A percentile compares a stretch with the other conserved stretches of the same genome.
phyloP scores from a whole-genome alignment of 208 protist genomes.

The Trypanosoma cruzi region DNA sequence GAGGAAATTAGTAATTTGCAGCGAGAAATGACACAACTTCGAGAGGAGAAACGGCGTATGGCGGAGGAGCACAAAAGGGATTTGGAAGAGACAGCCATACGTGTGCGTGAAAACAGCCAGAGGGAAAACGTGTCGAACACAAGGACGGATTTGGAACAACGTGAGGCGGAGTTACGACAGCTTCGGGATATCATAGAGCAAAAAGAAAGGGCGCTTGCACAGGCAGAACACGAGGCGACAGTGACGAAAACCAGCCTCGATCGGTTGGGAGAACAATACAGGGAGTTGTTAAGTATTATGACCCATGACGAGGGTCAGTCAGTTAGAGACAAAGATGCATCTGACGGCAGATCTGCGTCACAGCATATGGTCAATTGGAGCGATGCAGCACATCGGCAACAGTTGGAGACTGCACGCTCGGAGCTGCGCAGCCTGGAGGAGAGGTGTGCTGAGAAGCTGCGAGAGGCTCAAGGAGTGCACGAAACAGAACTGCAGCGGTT shows the following conservation, averaged over 20 bases:
- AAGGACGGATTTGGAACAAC: conserved; percentile 29
- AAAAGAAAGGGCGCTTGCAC: conserved; percentile 37
- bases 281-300: conserved; percentile 36
- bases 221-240: conserved; percentile 27
- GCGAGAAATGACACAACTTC: conserved; percentile 29
- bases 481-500: conserved; percentile 46
- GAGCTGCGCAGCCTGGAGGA: conserved; percentile 30
- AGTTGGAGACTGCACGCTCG: conserved; percentile 27
- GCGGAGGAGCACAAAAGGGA: conserved; percentile 48
- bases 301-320: not conserved
- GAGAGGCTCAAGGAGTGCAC: conserved; percentile 31
- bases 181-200: conserved; percentile 29
- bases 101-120: conserved; percentile 29
- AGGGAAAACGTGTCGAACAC: conserved; percentile 25
- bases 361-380: conserved; percentile 21
- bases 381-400: conserved; percentile 31
- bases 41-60: conserved; percentile 46
- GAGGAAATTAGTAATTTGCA: conserved; percentile 54
- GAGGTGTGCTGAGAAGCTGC: conserved; percentile 16
- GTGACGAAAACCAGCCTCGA: conserved; percentile 30
- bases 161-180: conserved; percentile 33
- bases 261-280: conserved; percentile 36
- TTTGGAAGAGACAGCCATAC: conserved; percentile 25
- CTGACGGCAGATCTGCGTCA: not conserved
- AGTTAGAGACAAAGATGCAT: not conserved